phyloP scores from a whole-genome alignment of 2,329 filamentous ascomycete genomes.

The Escovopsis weberi region DNA sequence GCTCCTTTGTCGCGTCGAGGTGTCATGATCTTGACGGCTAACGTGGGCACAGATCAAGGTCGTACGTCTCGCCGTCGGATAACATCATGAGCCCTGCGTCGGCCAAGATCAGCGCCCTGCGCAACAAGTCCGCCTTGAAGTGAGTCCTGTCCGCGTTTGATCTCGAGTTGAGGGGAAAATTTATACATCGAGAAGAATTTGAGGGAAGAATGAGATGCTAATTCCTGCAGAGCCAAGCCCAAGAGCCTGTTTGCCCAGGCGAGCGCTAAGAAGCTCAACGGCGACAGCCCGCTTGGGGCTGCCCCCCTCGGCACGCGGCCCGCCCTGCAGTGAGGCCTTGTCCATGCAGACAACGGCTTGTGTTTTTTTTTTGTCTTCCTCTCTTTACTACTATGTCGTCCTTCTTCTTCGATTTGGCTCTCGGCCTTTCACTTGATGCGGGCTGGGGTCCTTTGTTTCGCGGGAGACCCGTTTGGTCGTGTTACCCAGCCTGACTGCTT shows the following conservation, averaged over 20 bases:
- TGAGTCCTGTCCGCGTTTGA: constrained; percentile 26
- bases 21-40: neutral
- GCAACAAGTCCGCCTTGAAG: constrained; percentile 69
- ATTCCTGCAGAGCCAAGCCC: constrained; percentile 40
- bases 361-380: constrained; percentile 1
- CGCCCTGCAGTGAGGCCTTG: neutral
- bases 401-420: neutral
- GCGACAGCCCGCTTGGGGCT: constrained; percentile 27
- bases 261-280: constrained; percentile 45
- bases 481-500: too few relatives aligned
- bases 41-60: constrained; percentile 21
- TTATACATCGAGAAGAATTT: too few relatives aligned
- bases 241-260: constrained; percentile 54
- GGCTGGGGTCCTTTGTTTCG: neutral
- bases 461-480: neutral
- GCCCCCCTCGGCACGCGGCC: constrained; percentile 12
- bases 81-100: constrained; percentile 79
- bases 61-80: constrained; percentile 74
- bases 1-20: too few relatives aligned
- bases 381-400: neutral
- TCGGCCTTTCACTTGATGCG: neutral
- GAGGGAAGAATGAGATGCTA: too few relatives aligned
- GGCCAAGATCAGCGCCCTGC: constrained; percentile 66
- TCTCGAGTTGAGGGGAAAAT: too few relatives aligned
- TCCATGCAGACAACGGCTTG: too few relatives aligned